These are phyloP conservation scores for Eucalyptus sideroxylon DNA, from an alignment of 345 rosid species.

Conservation along the genomic window DNA sequence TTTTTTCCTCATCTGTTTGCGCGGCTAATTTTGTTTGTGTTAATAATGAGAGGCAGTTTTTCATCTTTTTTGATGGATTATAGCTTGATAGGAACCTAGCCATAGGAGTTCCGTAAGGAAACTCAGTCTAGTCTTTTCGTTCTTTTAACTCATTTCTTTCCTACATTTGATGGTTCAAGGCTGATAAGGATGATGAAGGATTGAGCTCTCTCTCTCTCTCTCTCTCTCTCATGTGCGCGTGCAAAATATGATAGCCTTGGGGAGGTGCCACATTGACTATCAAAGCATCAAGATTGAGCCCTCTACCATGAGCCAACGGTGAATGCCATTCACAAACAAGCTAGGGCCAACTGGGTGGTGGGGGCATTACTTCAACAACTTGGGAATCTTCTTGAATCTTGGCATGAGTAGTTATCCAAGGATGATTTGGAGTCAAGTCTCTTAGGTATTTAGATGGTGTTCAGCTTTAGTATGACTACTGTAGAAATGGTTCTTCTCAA, in stretches of 20 bases:
- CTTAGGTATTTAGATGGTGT: not conserved
- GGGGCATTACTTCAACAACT: not conserved
- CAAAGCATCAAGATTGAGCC: not conserved
- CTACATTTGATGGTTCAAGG: not conserved
- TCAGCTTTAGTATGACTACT: not conserved
- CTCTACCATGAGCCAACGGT: not conserved
- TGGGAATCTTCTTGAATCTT: not conserved
- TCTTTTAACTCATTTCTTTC: not conserved
- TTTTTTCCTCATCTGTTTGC: not conserved
- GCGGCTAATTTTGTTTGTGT: not conserved
- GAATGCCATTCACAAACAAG: not conserved
- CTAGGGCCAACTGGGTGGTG: not conserved
- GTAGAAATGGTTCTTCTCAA: not conserved
- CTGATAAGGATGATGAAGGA: not conserved
- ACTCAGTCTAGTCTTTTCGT: not conserved
- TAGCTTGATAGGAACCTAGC: not conserved
- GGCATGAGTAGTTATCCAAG: not conserved
- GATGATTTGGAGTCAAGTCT: not conserved
- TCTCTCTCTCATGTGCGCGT: not conserved
- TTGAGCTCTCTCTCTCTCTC: not conserved
- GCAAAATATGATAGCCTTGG: not conserved
- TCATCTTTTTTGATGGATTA: not conserved
- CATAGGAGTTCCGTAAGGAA: not conserved
- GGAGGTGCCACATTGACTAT: not conserved
- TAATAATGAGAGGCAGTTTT: not conserved